Evolutionary conservation across 768 basidiomycete genomes (phyloP), one percentile per base, ranked within the genome.

Genomic region (Pleurotus sapidus): DNA sequence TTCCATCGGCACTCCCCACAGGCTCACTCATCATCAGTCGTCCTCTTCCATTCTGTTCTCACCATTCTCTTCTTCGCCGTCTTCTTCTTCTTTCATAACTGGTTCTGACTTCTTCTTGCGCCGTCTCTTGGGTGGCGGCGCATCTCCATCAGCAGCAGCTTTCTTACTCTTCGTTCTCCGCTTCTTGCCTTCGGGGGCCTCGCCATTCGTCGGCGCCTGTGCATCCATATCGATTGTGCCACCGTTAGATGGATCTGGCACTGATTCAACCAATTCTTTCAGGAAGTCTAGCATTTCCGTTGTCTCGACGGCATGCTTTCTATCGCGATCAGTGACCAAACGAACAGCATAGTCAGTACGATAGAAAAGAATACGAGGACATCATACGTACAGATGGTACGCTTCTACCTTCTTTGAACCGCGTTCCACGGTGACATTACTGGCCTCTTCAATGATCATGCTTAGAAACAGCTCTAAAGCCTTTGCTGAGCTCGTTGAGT

Each of bases 281-380:
- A 98, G 81, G 72, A 98, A 98, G 70, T 98, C 96, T 49, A 98
- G 85, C 77, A 86, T 91, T 61, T 93, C 88, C 9, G 87, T 89
- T 14, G 86, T 87, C 57, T 91, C 89, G 7, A 98, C 86, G 0
- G 94, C 93, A 64, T 94, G 91, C 78, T 98, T 98, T 61, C 95
- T 98, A 68, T 9, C 46, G 30, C 0, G 4, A 3, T 7, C 30
- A 34, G 3, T 3, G 30, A 34, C 30, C 30, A 2, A 7, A 34
- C 9, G 11, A 3, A 34, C 30, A 17, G n/a, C 49, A 59, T 23
- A 24, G 20, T 50, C 17, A 50, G 46, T 23, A 37, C 58, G 3
- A 17, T 7, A 45, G 45, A 25, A 5, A 23, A 34, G 27, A 4
- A 24, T 14, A 25, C 20, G 17, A 46, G 24, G 17, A 24, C 9